Evolutionary conservation across 140 eudicot genomes (phyloP), one percentile per base, ranked within the genome.

Genomic region (Stevia rebaudiana): DNA sequence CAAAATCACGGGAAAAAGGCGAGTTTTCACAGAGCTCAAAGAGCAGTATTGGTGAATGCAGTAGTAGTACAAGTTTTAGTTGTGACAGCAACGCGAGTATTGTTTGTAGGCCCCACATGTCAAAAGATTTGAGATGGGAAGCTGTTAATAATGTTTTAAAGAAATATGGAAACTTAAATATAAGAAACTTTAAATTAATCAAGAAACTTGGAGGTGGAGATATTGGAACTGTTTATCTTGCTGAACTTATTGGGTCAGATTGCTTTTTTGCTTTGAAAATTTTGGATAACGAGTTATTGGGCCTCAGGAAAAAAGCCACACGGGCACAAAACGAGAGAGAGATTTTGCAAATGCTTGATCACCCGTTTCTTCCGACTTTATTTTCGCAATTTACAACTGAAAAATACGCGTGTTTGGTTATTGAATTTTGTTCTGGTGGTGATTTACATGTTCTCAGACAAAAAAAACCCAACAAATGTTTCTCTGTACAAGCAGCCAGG

Each of bases 281-380:
- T 24, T 65, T 88, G 86, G 91, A 92, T 75, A 88, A 81, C 46
- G 95, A 88, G 56, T 75, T 71, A 47, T 67, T 92, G 73, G 74
- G 69, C 16, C 35, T 75, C 22, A 81, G 75, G 72, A 88, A 83
- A 74, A 92, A 92, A 69, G 63, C 82, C 61, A 31, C 67, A 21
- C 77, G 98, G 78, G 94, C 95, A 70, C 90, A 85, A 78, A 92
- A 87, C 0, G 98, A 92, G 78, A 78, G 73, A 39, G 95, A 88
- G 78, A 83, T 88, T 46, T 66, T 92, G 53, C 94, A 83, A 35
- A 77, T 83, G 75, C 76, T 92, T 70, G 98, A 92, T 72, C 98
- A 92, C 77, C 98, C 98, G 15, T 92, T 92, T 68, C 95, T 92
- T 30, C 98, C 98, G 13, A 84, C 96, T 1, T 83, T 92, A 7